These are phyloP conservation scores for Arthromyces matolae DNA, from an alignment of 768 basidiomycete genomes.

Conservation along the genomic window DNA sequence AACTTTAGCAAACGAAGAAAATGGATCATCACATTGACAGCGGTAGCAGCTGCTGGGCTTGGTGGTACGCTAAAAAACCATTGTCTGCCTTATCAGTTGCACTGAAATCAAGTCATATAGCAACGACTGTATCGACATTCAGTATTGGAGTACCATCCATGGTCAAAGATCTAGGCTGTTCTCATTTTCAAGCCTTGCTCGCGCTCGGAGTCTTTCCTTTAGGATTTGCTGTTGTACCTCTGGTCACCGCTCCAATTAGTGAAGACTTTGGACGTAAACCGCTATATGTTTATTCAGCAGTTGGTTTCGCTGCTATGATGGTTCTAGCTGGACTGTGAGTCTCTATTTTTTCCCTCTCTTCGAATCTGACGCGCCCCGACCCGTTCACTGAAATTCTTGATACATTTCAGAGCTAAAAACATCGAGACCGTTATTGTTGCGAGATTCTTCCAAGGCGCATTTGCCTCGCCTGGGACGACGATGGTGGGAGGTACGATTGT, in stretches of 20 bases:
- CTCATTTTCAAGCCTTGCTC: constrained; percentile 41
- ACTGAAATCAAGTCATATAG: too few species aligned
- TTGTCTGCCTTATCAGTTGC: too few species aligned
- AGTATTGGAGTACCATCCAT: constrained; percentile 55
- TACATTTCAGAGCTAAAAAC: not conserved
- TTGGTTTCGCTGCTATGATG: constrained; percentile 50
- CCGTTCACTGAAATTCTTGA: not conserved
- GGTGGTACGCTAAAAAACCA: too few species aligned
- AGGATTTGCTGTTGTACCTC: constrained; percentile 60
- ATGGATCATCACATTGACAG: too few species aligned
- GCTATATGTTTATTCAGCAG: constrained; percentile 48
- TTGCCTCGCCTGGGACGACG: constrained; percentile 65
- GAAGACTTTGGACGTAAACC: constrained; percentile 70
- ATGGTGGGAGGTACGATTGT: constrained; percentile 73
- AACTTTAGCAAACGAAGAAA: too few species aligned
- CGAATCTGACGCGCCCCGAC: too few species aligned
- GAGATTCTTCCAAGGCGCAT: constrained; percentile 47
- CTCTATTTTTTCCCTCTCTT: too few species aligned
- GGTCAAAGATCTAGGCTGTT: constrained; percentile 45
- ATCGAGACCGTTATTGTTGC: not conserved
- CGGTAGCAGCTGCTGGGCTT: too few species aligned
- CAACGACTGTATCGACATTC: too few species aligned
- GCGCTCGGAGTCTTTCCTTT: constrained; percentile 52
- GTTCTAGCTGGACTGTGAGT: constrained; percentile 44
- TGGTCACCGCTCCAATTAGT: constrained; percentile 64